These are phyloP conservation scores for Cyclaneusma minus DNA, from an alignment of 2,329 filamentous ascomycete species.

Conservation along the genomic window DNA sequence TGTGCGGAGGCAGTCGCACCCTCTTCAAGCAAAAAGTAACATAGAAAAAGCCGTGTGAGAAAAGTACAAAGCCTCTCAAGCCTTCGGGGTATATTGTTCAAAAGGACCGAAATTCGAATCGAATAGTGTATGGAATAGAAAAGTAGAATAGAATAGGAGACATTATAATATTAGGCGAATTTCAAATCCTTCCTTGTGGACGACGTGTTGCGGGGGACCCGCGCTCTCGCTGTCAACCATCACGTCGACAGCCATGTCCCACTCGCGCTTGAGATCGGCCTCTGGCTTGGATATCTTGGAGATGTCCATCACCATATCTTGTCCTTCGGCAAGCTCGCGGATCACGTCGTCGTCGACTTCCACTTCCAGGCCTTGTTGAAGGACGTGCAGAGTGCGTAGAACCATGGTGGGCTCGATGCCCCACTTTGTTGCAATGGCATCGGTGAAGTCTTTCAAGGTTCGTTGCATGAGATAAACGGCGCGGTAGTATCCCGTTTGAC, in stretches of 20 bases:
- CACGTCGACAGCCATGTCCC: constrained; percentile 43
- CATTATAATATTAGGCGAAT: constrained; percentile 19
- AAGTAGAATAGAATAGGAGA: constrained; percentile 5
- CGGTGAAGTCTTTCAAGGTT: constrained; percentile 58
- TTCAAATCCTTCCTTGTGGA: constrained; percentile 17
- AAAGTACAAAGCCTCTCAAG: too few species aligned
- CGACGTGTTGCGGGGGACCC: constrained; percentile 6
- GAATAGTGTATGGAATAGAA: constrained; percentile 5
- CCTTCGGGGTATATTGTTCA: too few species aligned
- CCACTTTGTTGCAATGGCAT: constrained; percentile 63
- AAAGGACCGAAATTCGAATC: too few species aligned
- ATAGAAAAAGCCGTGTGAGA: too few species aligned
- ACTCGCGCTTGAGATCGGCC: constrained; percentile 35
- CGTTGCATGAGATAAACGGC: constrained; percentile 76
- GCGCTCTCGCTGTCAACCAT: constrained; percentile 14
- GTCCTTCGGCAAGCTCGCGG: constrained; percentile 68
- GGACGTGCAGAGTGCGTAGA: constrained; percentile 54
- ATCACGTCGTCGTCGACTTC: constrained; percentile 86
- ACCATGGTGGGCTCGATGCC: constrained; percentile 60
- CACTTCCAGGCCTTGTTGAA: constrained; percentile 62
- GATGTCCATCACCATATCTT: constrained; percentile 74
- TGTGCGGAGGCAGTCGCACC: too few species aligned
- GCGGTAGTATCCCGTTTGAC: constrained; percentile 48
- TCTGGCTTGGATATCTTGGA: constrained; percentile 23
- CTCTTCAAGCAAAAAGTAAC: too few species aligned